Base-by-base conservation (phyloP, 139 green algal species). In the Picochlorum sp. region DNA sequence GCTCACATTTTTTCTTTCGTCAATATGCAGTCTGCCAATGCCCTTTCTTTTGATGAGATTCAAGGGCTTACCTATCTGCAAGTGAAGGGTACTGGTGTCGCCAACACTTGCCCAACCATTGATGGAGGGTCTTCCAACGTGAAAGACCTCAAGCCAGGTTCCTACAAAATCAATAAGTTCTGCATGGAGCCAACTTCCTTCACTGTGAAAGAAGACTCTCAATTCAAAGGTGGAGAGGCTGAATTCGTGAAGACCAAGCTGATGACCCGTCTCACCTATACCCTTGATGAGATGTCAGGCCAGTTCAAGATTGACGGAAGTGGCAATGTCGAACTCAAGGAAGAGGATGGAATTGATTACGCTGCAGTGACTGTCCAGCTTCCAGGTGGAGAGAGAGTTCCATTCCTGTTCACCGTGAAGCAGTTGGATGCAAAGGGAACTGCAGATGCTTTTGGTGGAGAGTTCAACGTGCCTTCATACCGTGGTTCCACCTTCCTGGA, bases 341-440 rank as follows among this genome's bases (percentile, higher is more conserved):
- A 98, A 85, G 71, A 90, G 59, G 93, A 99, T 37, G 93, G 93
- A 73, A 93, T 99, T 43, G 93, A 99, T 79, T 99, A 97, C 69
- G 93, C 93, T 33, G 57, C 93, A 35, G 76, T 82, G 33, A 99
- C 93, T 22, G 93, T 99, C 41, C 89, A 99, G 86, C 77, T 99
- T 57, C 85, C 93, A 12, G 93, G 93, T 63, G 93, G 93, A 57
- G 93, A 99, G 88, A 86, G 91, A 49, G 93, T 99, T 56, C 86
- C 93, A 10, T 99, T 99, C 88, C 82, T 99, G 40, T 98, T 98
- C 89, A 95, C 90, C 55, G 73, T 98, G 39, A 98, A 98, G 89
- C 78, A 96, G 83, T 78, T 98, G 8, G 70, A 80, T 9, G 91
- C 81, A 64, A 95, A 92, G 67, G 68, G 64, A 16, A 69, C 24